phyloP scores from a whole-genome alignment of 306 rosid genomes.

The Cicer chorassanicum region DNA sequence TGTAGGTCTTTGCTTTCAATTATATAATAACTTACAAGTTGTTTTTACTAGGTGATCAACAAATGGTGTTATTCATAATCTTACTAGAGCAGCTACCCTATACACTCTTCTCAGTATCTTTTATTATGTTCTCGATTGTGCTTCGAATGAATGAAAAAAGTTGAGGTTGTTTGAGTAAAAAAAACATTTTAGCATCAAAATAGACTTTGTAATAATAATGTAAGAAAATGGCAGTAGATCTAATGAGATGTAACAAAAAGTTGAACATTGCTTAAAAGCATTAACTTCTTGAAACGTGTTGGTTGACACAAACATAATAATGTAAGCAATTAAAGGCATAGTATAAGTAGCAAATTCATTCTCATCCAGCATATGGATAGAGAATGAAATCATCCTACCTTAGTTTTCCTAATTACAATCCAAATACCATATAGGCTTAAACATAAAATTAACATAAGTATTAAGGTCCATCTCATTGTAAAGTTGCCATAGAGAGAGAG shows the following conservation, averaged over 20 bases:
- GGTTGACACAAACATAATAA: constrained; percentile 42
- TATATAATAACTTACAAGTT: no score
- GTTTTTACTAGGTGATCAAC: no score
- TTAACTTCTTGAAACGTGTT: constrained; percentile 40
- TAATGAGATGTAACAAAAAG: constrained; percentile 29
- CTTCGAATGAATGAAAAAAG: no score
- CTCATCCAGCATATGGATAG: constrained; percentile 55
- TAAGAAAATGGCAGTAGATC: not conserved
- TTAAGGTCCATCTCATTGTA: constrained; percentile 63
- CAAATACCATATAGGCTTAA: constrained; percentile 64
- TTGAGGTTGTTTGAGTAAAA: no score
- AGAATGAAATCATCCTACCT: constrained; percentile 61
- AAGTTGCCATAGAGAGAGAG: constrained; percentile 46
- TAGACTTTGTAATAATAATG: not conserved
- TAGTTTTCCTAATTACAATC: constrained; percentile 70
- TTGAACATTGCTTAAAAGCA: constrained; percentile 38
- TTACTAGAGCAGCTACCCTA: no score
- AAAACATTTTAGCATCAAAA: not conserved
- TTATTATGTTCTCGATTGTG: no score
- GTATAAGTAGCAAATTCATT: constrained; percentile 61
- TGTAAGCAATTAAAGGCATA: constrained; percentile 53
- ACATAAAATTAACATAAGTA: constrained; percentile 62
- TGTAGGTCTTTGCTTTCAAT: no score
- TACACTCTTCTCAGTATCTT: no score
- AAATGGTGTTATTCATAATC: no score